These are phyloP conservation scores for Entrophospora sp. DNA, from an alignment of 192 early-diverging fungal species.

Conservation along the genomic window DNA sequence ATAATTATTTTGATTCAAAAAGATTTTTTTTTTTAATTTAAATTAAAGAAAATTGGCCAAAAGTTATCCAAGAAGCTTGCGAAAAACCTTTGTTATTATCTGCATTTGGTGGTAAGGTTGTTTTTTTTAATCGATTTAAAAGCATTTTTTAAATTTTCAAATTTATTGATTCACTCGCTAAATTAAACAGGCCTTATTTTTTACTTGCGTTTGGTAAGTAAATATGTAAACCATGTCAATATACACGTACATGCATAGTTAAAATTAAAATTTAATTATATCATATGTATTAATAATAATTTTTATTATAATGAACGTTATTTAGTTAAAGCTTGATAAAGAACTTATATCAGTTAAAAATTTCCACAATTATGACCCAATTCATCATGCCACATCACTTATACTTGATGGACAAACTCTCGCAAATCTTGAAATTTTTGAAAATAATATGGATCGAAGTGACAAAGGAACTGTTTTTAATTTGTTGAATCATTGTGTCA, in stretches of 20 bases:
- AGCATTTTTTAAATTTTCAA: background rate
- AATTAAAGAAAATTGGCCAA: constrained; percentile 33
- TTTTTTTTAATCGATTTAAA: background rate
- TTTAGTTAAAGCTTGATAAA: constrained; percentile 73
- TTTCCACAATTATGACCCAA: constrained; percentile 76
- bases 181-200: constrained; percentile 73
- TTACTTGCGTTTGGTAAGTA: constrained; percentile 72
- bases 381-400: constrained; percentile 62
- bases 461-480: constrained; percentile 75
- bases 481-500: constrained; percentile 73
- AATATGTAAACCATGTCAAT: too few species aligned
- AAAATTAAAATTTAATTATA: too few species aligned
- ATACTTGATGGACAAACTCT: constrained; percentile 92
- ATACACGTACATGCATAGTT: too few species aligned
- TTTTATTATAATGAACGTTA: background rate
- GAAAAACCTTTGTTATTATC: constrained; percentile 30
- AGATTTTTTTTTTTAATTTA: background rate
- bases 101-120: constrained; percentile 28
- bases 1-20: background rate
- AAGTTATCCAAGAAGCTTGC: constrained; percentile 31
- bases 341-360: constrained; percentile 80
- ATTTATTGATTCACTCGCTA: background rate
- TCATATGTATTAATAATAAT: too few species aligned
- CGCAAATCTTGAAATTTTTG: constrained; percentile 86
- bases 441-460: constrained; percentile 67